Conservation (phyloP, 768 basidiomycete genomes). For the Podaxis pistillaris region DNA sequence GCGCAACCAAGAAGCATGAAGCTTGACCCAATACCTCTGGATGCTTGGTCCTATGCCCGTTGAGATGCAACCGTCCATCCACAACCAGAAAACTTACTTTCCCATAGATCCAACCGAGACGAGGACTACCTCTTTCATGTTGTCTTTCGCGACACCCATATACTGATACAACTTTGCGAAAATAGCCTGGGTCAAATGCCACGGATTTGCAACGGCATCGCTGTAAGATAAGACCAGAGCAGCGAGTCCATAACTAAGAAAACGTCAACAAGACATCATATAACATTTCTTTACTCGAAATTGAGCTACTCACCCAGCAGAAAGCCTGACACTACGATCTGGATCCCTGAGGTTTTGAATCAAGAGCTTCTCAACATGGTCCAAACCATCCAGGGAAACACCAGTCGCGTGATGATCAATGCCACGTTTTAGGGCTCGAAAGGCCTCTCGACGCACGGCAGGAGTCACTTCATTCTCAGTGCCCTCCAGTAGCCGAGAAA, state of each 20-base stretch:
- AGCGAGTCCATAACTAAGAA: constrained; percentile 44
- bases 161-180: constrained; percentile 47
- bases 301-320: constrained; percentile 59
- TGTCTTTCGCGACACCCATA: constrained; percentile 44
- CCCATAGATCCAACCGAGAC: constrained; percentile 59
- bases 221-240: constrained; percentile 46
- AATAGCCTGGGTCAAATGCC: constrained; percentile 34
- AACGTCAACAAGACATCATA: not conserved
- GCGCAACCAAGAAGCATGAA: constrained; percentile 60
- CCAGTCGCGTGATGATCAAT: constrained; percentile 39
- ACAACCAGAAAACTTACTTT: constrained; percentile 32
- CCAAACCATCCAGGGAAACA: constrained; percentile 28
- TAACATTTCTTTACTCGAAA: not conserved
- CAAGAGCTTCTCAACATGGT: constrained; percentile 28
- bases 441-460: constrained; percentile 43
- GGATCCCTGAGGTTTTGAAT: constrained; percentile 49
- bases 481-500: constrained; percentile 45
- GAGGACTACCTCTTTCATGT: constrained; percentile 62
- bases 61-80: not conserved
- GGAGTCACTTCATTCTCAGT: constrained; percentile 43
- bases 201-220: constrained; percentile 28
- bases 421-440: constrained; percentile 36
- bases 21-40: constrained; percentile 55
- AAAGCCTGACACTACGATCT: constrained; percentile 59
- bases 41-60: constrained; percentile 41